Conservation (phyloP, 2,329 filamentous ascomycete species). For the Myriosclerotinia scirpicola region DNA sequence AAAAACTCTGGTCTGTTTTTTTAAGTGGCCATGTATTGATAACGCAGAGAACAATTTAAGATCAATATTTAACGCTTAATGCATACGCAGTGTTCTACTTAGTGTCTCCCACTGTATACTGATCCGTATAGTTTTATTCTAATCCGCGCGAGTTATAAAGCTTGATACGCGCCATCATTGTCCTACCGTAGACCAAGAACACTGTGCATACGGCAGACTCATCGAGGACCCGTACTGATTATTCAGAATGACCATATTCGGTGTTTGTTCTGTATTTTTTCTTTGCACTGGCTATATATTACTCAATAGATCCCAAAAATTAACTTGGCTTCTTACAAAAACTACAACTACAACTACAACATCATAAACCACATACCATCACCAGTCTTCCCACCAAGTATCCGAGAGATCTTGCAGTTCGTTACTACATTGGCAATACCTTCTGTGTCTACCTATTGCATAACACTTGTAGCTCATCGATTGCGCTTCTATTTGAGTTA, state of each 20-base stretch:
- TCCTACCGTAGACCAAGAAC: not conserved
- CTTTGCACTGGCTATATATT: too few relatives aligned
- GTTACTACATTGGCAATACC: not conserved
- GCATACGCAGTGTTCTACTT: not conserved
- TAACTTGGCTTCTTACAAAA: not conserved
- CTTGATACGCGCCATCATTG: too few relatives aligned
- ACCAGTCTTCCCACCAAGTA: not conserved
- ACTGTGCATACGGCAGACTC: too few relatives aligned
- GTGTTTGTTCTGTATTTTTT: too few relatives aligned
- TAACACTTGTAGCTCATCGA: not conserved
- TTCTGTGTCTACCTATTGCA: not conserved
- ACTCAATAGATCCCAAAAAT: too few relatives aligned
- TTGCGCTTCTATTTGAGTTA: not conserved
- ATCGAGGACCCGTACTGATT: not conserved
- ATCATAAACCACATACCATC: not conserved
- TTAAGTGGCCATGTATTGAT: not conserved
- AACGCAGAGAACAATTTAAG: not conserved
- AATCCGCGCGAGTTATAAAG: too few relatives aligned
- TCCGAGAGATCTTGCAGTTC: too few relatives aligned
- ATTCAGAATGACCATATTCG: not conserved
- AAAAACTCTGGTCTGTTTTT: not conserved
- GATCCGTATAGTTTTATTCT: too few relatives aligned
- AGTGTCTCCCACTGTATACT: too few relatives aligned
- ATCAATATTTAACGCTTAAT: not conserved
- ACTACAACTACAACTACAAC: not conserved